phyloP scores from a whole-genome alignment of 768 basidiomycete species.

The Russula compacta region DNA sequence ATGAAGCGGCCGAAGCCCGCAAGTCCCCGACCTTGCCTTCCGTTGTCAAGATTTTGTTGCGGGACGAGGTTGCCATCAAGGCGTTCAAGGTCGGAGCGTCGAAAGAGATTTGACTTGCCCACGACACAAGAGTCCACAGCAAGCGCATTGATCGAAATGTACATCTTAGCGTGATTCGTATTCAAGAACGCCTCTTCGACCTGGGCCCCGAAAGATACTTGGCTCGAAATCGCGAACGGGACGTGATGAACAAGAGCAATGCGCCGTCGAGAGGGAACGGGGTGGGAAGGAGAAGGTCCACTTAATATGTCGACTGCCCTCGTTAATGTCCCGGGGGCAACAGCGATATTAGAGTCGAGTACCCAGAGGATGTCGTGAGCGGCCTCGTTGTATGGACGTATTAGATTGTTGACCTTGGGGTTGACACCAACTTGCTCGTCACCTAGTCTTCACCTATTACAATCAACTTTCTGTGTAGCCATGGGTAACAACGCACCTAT shows the following conservation, averaged over 20 bases:
- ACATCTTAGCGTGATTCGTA: conserved; percentile 98
- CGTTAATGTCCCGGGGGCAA: conserved; percentile 67
- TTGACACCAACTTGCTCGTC: conserved; percentile 84
- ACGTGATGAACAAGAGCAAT: conserved; percentile 93
- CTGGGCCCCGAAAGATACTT: conserved; percentile 62
- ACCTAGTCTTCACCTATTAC: conserved; percentile 36
- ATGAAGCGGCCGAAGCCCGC: conserved; percentile 79
- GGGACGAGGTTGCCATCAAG: conserved; percentile 57
- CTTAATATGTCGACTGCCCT: conserved; percentile 75
- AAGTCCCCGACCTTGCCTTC: conserved; percentile 44
- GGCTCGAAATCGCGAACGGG: conserved; percentile 74
- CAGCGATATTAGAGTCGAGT: conserved; percentile 88
- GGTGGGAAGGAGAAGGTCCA: conserved; percentile 30
- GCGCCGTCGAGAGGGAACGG: conserved; percentile 31
- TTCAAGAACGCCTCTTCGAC: conserved; percentile 94
- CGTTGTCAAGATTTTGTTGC: conserved; percentile 21
- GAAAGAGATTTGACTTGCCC: conserved; percentile 93
- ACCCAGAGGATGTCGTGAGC: conserved; percentile 91
- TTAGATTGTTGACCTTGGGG: conserved; percentile 95
- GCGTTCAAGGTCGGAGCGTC: conserved; percentile 76
- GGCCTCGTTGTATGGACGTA: conserved; percentile 74
- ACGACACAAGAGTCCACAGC: conserved; percentile 93
- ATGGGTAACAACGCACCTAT: conserved; percentile 48
- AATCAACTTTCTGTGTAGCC: not conserved
- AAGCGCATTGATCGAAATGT: conserved; percentile 84